Percentiles rank a stretch among this genome's conserved stretches.
Evolutionary conservation across 139 green algal species (phyloP).

Genomic region (Edaphochlamys debaryana): DNA sequence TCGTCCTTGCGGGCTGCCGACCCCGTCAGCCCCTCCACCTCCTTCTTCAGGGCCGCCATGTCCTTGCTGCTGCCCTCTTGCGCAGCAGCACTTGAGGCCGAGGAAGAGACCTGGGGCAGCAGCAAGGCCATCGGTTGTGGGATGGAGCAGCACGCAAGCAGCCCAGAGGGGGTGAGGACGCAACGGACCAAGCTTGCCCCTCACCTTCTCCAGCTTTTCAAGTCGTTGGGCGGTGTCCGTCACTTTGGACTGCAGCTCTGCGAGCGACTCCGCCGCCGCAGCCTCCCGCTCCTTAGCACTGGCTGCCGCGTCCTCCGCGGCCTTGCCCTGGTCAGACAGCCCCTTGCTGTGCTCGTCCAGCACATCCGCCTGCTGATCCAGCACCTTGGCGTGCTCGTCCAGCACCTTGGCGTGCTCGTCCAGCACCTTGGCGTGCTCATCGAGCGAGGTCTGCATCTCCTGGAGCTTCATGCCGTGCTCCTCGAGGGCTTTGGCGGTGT

Average conservation of each 20-base stretch:
- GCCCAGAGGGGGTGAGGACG: too few species aligned
- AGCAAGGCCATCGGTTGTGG: too few species aligned
- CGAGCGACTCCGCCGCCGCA: neutral
- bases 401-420: constrained; percentile 31
- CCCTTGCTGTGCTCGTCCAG: constrained; percentile 26
- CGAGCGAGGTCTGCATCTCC: constrained; percentile 1
- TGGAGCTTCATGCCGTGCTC: constrained; percentile 5
- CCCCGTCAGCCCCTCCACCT: neutral
- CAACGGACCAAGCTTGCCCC: too few species aligned
- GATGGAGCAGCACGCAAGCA: too few species aligned
- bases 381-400: constrained; percentile 7
- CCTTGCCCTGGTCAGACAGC: constrained; percentile 23
- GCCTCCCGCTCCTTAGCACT: constrained; percentile 33
- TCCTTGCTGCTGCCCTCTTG: neutral
- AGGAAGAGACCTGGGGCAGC: too few species aligned
- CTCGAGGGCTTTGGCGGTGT: neutral
- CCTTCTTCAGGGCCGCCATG: neutral
- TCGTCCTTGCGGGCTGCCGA: too few species aligned
- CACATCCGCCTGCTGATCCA: constrained; percentile 25
- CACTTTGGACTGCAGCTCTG: too few species aligned
- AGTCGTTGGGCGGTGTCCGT: too few species aligned
- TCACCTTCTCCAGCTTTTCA: too few species aligned
- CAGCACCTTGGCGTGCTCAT: constrained; percentile 29
- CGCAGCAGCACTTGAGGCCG: too few species aligned
- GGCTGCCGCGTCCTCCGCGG: too few species aligned